Conservation (phyloP, 129 eudicot genomes). For the Lactuca sativa region DNA sequence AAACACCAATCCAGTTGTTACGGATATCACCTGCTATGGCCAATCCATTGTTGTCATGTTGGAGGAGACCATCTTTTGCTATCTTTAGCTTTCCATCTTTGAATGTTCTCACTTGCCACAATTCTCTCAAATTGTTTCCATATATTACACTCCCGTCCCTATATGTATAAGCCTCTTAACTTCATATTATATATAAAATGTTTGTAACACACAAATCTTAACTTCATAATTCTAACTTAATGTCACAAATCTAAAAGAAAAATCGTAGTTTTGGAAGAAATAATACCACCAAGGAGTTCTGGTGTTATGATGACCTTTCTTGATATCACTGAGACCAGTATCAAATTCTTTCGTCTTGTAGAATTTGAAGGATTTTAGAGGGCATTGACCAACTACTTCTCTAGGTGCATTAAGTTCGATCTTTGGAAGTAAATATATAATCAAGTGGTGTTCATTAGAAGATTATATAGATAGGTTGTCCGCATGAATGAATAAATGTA, state of each 20-base stretch:
- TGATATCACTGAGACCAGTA: slow-evolving; percentile 42
- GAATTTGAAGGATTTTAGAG: slow-evolving; percentile 59
- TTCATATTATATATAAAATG: not conserved
- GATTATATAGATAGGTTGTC: not conserved
- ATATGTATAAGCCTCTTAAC: not conserved
- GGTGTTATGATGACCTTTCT: slow-evolving; percentile 46
- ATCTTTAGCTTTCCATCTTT: slow-evolving; percentile 65
- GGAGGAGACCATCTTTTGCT: slow-evolving; percentile 51
- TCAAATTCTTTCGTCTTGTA: slow-evolving; percentile 45
- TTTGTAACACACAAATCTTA: too few relatives aligned
- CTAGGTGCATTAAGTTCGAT: slow-evolving; percentile 52
- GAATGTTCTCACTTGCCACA: slow-evolving; percentile 43
- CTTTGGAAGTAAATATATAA: slow-evolving; percentile 22
- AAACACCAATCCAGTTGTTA: slow-evolving; percentile 64
- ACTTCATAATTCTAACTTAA: not conserved
- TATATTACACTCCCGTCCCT: slow-evolving; percentile 67
- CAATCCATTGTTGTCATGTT: slow-evolving; percentile 33
- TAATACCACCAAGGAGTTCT: slow-evolving; percentile 76
- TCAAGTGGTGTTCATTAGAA: not conserved
- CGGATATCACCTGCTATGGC: slow-evolving; percentile 50
- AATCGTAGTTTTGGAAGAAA: not conserved
- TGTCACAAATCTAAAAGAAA: not conserved
- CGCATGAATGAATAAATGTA: not conserved
- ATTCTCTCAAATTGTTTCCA: slow-evolving; percentile 32
- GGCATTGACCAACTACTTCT: slow-evolving; percentile 56